These are phyloP conservation scores for Melastoma candidum DNA, from an alignment of 441 rosid species.

Conservation along the genomic window DNA sequence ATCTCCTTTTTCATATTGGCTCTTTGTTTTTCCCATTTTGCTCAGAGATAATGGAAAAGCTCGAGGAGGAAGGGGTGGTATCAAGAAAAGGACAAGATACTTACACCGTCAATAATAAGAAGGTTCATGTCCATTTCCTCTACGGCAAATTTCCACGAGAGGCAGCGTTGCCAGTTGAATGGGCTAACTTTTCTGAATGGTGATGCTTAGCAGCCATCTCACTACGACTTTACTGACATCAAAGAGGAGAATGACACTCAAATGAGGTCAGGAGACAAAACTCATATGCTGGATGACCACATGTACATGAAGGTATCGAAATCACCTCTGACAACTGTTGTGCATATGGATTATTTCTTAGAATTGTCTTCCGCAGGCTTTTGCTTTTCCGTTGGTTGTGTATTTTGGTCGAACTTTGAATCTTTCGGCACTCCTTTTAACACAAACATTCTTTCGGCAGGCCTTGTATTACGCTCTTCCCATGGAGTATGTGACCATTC, in stretches of 20 bases:
- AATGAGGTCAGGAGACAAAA: constrained; percentile 26
- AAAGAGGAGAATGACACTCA: constrained; percentile 66
- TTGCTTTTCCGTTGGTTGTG: background rate
- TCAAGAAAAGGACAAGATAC: constrained; percentile 48
- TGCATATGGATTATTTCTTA: background rate
- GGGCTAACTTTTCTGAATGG: background rate
- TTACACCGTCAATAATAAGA: constrained; percentile 44
- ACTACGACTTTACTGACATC: constrained; percentile 46
- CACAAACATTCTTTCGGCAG: constrained; percentile 24
- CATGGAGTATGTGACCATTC: constrained; percentile 53
- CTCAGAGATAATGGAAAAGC: constrained; percentile 84
- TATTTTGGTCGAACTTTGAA: constrained; percentile 1
- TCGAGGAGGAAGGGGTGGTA: constrained; percentile 57
- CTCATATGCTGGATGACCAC: constrained; percentile 38
- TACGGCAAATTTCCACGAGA: constrained; percentile 3
- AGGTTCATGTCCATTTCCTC: constrained; percentile 27
- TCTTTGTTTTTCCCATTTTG: constrained; percentile 7
- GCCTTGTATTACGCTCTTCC: constrained; percentile 82
- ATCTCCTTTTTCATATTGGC: constrained; percentile 4
- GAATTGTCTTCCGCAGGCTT: background rate
- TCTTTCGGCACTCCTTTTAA: constrained; percentile 1
- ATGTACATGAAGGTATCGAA: constrained; percentile 61
- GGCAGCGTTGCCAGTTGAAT: background rate
- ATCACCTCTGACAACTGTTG: background rate
- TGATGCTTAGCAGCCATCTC: constrained; percentile 29